Evolutionary conservation across 148 eudicot species (phyloP).

Genomic region (Arctostaphylos glauca): DNA sequence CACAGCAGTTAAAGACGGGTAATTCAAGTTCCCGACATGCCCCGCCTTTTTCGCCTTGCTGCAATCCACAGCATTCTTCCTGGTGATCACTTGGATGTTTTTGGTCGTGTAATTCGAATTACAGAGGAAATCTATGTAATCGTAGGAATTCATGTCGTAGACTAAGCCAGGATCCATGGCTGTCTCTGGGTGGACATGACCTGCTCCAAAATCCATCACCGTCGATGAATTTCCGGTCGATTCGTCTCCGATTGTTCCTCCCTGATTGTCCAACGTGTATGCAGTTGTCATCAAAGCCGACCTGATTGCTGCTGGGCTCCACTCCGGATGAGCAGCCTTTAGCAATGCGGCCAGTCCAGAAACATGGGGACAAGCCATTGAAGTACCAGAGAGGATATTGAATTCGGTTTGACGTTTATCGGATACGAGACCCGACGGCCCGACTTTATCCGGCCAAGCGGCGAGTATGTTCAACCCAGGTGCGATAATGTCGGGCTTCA

Average conservation of each 20-base stretch:
- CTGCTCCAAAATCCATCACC: conserved; percentile 87
- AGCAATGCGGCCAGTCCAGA: conserved; percentile 78
- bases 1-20: conserved; percentile 69
- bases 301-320: conserved; percentile 87
- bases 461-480: conserved; percentile 92
- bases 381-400: conserved; percentile 86
- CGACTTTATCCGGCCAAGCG: conserved; percentile 71
- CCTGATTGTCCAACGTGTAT: conserved; percentile 53
- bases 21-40: conserved; percentile 79
- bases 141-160: conserved; percentile 60
- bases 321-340: conserved; percentile 87
- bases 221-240: conserved; percentile 65
- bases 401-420: conserved; percentile 71
- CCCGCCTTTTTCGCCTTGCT: conserved; percentile 60
- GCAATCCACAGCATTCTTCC: conserved; percentile 59
- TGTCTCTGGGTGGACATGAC: conserved; percentile 85
- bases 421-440: conserved; percentile 62
- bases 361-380: conserved; percentile 97
- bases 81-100: conserved; percentile 62
- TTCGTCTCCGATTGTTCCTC: conserved; percentile 60
- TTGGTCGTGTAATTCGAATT: conserved; percentile 64
- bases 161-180: conserved; percentile 91
- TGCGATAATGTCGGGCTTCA: conserved; percentile 86
- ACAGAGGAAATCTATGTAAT: conserved; percentile 80
- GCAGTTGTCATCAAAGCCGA: conserved; percentile 91